Conservation (phyloP, 495 filamentous ascomycete species). For the Penicillium waksmanii region DNA sequence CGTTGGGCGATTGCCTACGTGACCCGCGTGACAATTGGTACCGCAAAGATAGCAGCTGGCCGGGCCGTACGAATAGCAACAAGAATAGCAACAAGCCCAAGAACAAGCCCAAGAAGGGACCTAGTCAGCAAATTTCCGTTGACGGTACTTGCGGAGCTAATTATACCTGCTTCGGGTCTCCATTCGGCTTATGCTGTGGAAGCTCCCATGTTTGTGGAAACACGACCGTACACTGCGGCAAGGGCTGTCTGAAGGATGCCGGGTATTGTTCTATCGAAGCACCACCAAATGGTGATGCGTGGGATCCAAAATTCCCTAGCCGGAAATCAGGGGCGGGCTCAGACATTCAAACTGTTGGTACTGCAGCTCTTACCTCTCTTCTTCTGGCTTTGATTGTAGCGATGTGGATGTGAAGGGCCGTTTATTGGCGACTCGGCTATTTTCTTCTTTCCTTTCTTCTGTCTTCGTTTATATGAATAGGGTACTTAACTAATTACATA, state of each 20-base stretch:
- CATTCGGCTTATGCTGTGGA: constrained; percentile 36
- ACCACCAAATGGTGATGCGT: constrained; percentile 31
- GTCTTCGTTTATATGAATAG: constrained; percentile 10
- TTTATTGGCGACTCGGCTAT: not conserved
- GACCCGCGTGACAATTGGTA: constrained; percentile 77
- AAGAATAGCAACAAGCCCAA: not conserved
- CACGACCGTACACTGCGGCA: constrained; percentile 52
- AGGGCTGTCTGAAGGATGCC: constrained; percentile 51
- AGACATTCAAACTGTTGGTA: constrained; percentile 21
- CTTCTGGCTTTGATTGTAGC: constrained; percentile 37
- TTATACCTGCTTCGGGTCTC: constrained; percentile 49
- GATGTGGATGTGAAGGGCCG: constrained; percentile 27
- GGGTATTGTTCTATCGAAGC: constrained; percentile 47
- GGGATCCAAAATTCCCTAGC: constrained; percentile 21
- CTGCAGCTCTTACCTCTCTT: constrained; percentile 30
- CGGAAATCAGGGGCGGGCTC: constrained; percentile 28
- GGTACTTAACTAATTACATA: not conserved
- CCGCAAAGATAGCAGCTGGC: constrained; percentile 40
- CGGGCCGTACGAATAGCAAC: constrained; percentile 9
- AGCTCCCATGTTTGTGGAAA: constrained; percentile 52
- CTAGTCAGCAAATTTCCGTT: constrained; percentile 39
- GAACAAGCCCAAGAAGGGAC: constrained; percentile 30
- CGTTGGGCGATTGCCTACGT: constrained; percentile 75
- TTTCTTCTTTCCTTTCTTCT: constrained; percentile 3
- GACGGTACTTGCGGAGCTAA: constrained; percentile 58